These are phyloP conservation scores for Trichosporon asahii DNA, from an alignment of 1,284 basidiomycete genomes.

Conservation along the genomic window DNA sequence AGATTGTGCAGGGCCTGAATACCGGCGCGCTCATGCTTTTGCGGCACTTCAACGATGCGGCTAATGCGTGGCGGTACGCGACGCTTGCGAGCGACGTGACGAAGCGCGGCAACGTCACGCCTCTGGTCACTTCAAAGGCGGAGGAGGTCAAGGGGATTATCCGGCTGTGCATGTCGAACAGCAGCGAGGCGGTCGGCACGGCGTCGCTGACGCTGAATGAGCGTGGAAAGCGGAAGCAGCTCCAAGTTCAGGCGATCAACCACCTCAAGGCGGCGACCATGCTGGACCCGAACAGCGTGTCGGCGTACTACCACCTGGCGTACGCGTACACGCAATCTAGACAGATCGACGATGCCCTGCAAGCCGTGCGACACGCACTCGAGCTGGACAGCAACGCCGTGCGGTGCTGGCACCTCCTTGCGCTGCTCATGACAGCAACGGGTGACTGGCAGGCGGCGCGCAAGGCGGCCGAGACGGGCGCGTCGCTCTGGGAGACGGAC, in stretches of 20 bases:
- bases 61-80: conserved; percentile 50
- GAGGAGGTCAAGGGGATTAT: conserved; percentile 50
- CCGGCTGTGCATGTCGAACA: conserved; percentile 46
- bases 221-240: conserved; percentile 59
- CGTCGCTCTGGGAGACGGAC: conserved; percentile 57
- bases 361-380: conserved; percentile 68
- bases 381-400: conserved; percentile 70
- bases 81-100: conserved; percentile 46
- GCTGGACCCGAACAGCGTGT: conserved; percentile 60
- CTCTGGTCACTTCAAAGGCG: conserved; percentile 33
- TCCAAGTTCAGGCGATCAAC: conserved; percentile 61
- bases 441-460: conserved; percentile 78
- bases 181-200: conserved; percentile 26
- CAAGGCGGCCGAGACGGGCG: conserved; percentile 70
- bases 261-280: conserved; percentile 60
- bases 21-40: conserved; percentile 73
- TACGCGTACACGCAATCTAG: conserved; percentile 70
- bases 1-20: conserved; percentile 71
- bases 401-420: conserved; percentile 87
- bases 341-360: conserved; percentile 65
- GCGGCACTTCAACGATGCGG: conserved; percentile 43
- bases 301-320: conserved; percentile 72
- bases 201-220: conserved; percentile 55
- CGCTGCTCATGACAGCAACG: conserved; percentile 70
- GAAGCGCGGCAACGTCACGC: conserved; percentile 12